These are phyloP conservation scores for Panaeolus cyanescens DNA, from an alignment of 768 basidiomycete genomes.

Conservation along the genomic window DNA sequence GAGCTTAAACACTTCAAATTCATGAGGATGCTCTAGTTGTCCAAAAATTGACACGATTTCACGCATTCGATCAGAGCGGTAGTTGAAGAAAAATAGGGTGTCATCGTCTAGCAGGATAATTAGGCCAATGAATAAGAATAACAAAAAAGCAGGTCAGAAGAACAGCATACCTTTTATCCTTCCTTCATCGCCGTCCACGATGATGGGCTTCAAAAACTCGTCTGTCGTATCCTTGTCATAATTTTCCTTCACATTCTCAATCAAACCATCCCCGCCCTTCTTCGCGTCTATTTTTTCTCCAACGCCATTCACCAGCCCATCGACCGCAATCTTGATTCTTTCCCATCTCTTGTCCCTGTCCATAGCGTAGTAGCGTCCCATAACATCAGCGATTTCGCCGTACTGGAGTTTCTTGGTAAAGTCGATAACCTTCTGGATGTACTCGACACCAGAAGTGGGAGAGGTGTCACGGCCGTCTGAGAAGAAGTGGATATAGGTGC, in stretches of 20 bases:
- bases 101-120: too few species aligned
- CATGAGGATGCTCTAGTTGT: conserved; percentile 76
- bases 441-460: conserved; percentile 77
- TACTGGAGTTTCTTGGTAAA: conserved; percentile 78
- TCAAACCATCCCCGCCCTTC: conserved; percentile 54
- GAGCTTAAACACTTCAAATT: conserved; percentile 61
- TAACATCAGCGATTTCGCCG: conserved; percentile 81
- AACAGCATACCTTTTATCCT: conserved; percentile 70
- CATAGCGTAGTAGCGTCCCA: conserved; percentile 96
- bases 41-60: conserved; percentile 87
- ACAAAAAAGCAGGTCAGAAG: conserved; percentile 3
- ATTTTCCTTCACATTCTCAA: conserved; percentile 70
- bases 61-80: conserved; percentile 94
- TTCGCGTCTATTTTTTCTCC: conserved; percentile 48
- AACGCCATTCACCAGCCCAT: conserved; percentile 79
- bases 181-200: conserved; percentile 77
- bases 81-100: conserved; percentile 96
- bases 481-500: conserved; percentile 92
- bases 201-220: conserved; percentile 95
- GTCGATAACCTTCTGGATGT: conserved; percentile 73
- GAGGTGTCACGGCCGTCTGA: conserved; percentile 96
- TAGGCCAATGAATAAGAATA: too few species aligned
- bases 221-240: conserved; percentile 89
- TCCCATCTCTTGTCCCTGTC: conserved; percentile 98
- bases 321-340: conserved; percentile 85